phyloP scores from a whole-genome alignment of 2,329 filamentous ascomycete species.

The Calonectria ilicicola region DNA sequence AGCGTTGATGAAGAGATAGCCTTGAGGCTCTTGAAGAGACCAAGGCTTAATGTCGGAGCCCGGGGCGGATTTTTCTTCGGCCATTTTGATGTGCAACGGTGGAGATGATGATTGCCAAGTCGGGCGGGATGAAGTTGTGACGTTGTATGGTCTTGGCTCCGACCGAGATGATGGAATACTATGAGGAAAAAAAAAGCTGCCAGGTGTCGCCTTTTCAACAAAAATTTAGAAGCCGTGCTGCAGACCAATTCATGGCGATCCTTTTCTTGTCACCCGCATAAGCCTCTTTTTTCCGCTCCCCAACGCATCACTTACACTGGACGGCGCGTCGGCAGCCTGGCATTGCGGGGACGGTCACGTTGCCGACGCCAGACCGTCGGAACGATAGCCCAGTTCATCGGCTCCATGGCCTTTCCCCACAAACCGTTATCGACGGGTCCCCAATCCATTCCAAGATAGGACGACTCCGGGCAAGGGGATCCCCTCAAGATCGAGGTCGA shows the following conservation, averaged over 20 bases:
- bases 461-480: constrained; percentile 1
- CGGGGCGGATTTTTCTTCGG: constrained; percentile 2
- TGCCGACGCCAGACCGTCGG: constrained; percentile 21
- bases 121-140: not conserved
- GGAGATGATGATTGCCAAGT: not conserved
- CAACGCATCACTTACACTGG: constrained; percentile 12
- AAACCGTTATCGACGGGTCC: constrained; percentile 17
- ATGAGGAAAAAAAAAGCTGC: not conserved
- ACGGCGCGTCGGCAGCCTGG: constrained; percentile 13
- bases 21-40: constrained; percentile 26
- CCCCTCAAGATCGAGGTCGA: constrained; percentile 1
- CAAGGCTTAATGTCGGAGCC: constrained; percentile 36
- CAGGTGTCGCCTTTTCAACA: constrained; percentile 13
- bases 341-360: constrained; percentile 13
- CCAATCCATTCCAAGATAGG: constrained; percentile 4
- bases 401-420: constrained; percentile 24
- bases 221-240: not conserved
- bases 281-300: not conserved
- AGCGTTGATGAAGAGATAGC: constrained; percentile 55
- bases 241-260: not conserved
- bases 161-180: not conserved
- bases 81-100: constrained; percentile 6
- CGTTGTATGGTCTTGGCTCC: not conserved
- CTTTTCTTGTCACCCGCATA: not conserved
- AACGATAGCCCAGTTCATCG: constrained; percentile 21